These are phyloP conservation scores for Penicillium capsulatum DNA, from an alignment of 2,329 filamentous ascomycete species.

Conservation along the genomic window DNA sequence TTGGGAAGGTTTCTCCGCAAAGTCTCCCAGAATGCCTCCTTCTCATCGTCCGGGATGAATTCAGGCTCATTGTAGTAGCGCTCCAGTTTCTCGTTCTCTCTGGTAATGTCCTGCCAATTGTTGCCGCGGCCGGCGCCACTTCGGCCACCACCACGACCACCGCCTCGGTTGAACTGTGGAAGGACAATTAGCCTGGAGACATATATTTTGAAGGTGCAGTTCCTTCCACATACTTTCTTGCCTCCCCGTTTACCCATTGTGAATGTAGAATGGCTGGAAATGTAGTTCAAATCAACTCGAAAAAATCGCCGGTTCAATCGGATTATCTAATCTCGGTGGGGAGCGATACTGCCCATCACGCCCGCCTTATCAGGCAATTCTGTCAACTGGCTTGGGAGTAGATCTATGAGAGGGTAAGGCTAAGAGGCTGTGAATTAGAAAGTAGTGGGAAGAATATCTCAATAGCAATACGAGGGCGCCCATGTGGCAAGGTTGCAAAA, in stretches of 20 bases:
- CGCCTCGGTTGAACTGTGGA: constrained; percentile 34
- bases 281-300: constrained; percentile 3
- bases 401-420: too few species aligned
- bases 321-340: constrained; percentile 12
- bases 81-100: constrained; percentile 80
- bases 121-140: constrained; percentile 35
- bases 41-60: constrained; percentile 73
- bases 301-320: constrained; percentile 10
- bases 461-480: too few species aligned
- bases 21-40: constrained; percentile 75
- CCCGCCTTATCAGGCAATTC: too few species aligned
- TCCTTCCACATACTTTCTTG: constrained; percentile 22
- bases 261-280: constrained; percentile 9
- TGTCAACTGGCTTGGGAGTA: too few species aligned
- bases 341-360: too few species aligned
- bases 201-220: neutral
- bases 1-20: constrained; percentile 85
- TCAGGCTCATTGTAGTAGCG: constrained; percentile 77
- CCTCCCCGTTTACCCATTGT: constrained; percentile 33
- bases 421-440: too few species aligned
- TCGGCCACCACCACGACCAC: constrained; percentile 46
- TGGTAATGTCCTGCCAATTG: constrained; percentile 61
- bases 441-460: too few species aligned
- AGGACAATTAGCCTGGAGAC: constrained; percentile 12
- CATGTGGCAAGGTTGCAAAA: too few species aligned